Conservation (phyloP, 345 rosid species). For the Excoecaria agallocha region DNA sequence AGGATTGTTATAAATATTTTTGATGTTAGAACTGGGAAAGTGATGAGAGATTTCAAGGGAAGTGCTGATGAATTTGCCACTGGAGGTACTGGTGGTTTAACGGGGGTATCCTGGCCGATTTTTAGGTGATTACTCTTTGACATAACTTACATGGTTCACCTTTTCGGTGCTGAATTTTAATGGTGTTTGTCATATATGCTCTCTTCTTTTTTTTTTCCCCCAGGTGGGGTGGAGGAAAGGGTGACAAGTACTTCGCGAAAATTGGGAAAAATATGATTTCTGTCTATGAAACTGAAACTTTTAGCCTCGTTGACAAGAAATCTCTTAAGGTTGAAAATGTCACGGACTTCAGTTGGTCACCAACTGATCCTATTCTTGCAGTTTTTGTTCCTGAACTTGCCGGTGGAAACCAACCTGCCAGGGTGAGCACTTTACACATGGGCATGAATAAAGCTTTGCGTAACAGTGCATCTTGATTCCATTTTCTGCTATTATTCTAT, state of each 20-base stretch:
- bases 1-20: constrained; percentile 78
- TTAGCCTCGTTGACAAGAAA: constrained; percentile 82
- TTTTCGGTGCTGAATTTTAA: neutral
- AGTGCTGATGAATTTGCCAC: constrained; percentile 89
- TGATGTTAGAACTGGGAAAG: constrained; percentile 87
- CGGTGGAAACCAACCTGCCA: constrained; percentile 97
- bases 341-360: constrained; percentile 87
- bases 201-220: constrained; percentile 17
- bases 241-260: constrained; percentile 79
- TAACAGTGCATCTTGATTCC: neutral
- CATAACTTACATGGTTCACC: neutral
- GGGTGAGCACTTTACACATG: constrained; percentile 42
- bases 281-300: constrained; percentile 88
- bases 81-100: constrained; percentile 85
- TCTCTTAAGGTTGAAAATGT: constrained; percentile 87
- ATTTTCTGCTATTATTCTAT: constrained; percentile 6
- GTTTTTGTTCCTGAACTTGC: constrained; percentile 95
- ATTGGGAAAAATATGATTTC: constrained; percentile 81
- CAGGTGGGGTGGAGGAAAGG: constrained; percentile 95
- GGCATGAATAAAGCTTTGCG: neutral
- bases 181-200: neutral
- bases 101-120: constrained; percentile 89
- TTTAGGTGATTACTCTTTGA: constrained; percentile 49
- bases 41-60: constrained; percentile 93
- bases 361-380: constrained; percentile 80